These are phyloP conservation scores for Myxozyma geophila DNA, from an alignment of 805 yeast species.

Conservation along the genomic window DNA sequence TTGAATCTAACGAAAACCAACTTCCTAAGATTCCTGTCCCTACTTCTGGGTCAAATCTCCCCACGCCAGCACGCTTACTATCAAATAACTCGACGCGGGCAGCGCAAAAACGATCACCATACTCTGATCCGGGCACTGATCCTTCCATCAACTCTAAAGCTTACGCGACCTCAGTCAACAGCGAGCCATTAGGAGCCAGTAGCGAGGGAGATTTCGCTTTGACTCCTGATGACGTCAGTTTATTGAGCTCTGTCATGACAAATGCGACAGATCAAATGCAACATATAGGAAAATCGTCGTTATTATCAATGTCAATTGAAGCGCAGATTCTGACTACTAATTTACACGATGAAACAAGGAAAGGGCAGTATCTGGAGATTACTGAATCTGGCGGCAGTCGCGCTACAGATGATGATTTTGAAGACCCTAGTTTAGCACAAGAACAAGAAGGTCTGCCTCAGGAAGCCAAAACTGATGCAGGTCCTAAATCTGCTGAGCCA, in stretches of 20 bases:
- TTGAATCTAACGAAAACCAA: background rate
- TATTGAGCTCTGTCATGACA: conserved; percentile 17
- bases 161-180: background rate
- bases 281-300: conserved; percentile 25
- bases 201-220: background rate
- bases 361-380: background rate
- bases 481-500: background rate
- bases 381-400: background rate
- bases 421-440: background rate
- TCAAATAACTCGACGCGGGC: too few relatives aligned
- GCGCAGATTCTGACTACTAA: conserved; percentile 19
- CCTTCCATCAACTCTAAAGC: background rate
- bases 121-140: background rate
- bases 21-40: background rate
- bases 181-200: background rate
- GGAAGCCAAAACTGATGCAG: background rate
- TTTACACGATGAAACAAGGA: background rate
- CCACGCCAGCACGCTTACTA: too few relatives aligned
- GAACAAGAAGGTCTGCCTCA: background rate
- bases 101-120: background rate
- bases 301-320: conserved; percentile 29
- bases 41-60: too few relatives aligned
- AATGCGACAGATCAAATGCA: conserved; percentile 22
- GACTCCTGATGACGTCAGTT: background rate
- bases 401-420: too few relatives aligned